Conservation (phyloP, 2,329 filamentous ascomycete species). For the Cladosporium austrohemisphaericum region DNA sequence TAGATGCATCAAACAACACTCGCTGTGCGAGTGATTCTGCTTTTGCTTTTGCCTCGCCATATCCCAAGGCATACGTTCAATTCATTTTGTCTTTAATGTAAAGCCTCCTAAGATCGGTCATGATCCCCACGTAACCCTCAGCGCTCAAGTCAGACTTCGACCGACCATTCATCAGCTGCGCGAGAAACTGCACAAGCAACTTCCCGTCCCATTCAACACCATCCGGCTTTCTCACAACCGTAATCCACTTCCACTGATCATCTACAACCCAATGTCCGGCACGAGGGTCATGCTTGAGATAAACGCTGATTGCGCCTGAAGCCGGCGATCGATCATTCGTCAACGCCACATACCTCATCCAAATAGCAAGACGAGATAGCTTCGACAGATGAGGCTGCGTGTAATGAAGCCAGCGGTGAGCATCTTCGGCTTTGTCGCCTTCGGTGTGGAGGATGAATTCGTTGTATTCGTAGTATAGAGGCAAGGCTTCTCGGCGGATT, state of each 20-base stretch:
- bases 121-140: slow-evolving; percentile 20
- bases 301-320: slow-evolving; percentile 23
- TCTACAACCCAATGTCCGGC: slow-evolving; percentile 20
- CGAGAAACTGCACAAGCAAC: slow-evolving; percentile 22
- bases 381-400: slow-evolving; percentile 21
- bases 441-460: slow-evolving; percentile 31
- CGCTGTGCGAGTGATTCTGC: no score
- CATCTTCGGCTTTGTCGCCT: slow-evolving; percentile 26
- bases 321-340: slow-evolving; percentile 15
- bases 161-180: slow-evolving; percentile 5
- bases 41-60: no score
- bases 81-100: slow-evolving; percentile 25
- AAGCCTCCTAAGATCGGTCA: slow-evolving; percentile 20
- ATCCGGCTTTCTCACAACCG: slow-evolving; percentile 25
- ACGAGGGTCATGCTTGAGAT: slow-evolving; percentile 17
- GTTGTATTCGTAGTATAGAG: slow-evolving; percentile 30
- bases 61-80: no score
- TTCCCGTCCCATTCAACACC: slow-evolving; percentile 23
- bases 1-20: no score
- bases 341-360: slow-evolving; percentile 27
- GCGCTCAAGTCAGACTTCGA: not conserved
- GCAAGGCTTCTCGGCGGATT: slow-evolving; percentile 27
- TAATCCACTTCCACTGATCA: slow-evolving; percentile 28
- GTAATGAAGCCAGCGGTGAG: slow-evolving; percentile 24
- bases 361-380: slow-evolving; percentile 24